Conservation (phyloP, 352 stramenopile genomes). For the Pilasporangium apinafurcum region DNA sequence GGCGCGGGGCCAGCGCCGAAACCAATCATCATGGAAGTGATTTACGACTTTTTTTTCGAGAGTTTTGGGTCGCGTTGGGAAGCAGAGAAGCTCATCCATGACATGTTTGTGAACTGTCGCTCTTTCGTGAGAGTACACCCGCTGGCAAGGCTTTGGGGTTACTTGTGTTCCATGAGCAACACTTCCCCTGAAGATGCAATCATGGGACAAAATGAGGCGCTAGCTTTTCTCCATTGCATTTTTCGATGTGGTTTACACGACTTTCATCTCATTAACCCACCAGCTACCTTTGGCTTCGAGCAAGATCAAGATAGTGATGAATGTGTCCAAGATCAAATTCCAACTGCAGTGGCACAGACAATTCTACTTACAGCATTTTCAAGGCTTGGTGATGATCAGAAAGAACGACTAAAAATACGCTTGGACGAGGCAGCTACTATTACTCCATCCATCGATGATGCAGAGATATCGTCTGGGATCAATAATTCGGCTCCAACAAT, state of each 20-base stretch:
- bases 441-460: not conserved
- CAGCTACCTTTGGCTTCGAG: not conserved
- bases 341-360: slow-evolving; percentile 19
- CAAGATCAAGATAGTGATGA: not conserved
- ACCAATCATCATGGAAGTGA: slow-evolving; percentile 56
- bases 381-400: slow-evolving; percentile 40
- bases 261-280: slow-evolving; percentile 42
- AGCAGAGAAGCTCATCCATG: slow-evolving; percentile 75
- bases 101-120: slow-evolving; percentile 78
- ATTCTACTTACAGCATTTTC: slow-evolving; percentile 48
- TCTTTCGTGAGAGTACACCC: slow-evolving; percentile 24
- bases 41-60: slow-evolving; percentile 73
- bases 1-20: slow-evolving; percentile 49
- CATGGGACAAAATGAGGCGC: slow-evolving; percentile 60
- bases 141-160: slow-evolving; percentile 53
- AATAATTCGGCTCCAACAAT: slow-evolving; percentile 15
- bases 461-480: not conserved
- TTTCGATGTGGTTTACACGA: slow-evolving; percentile 54
- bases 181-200: slow-evolving; percentile 47
- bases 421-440: slow-evolving; percentile 13
- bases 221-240: slow-evolving; percentile 52
- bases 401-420: slow-evolving; percentile 25
- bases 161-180: slow-evolving; percentile 68
- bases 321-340: slow-evolving; percentile 23
- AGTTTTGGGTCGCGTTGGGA: slow-evolving; percentile 66